These are phyloP conservation scores for Inga oerstediana DNA, from an alignment of 306 rosid genomes.

Conservation along the genomic window DNA sequence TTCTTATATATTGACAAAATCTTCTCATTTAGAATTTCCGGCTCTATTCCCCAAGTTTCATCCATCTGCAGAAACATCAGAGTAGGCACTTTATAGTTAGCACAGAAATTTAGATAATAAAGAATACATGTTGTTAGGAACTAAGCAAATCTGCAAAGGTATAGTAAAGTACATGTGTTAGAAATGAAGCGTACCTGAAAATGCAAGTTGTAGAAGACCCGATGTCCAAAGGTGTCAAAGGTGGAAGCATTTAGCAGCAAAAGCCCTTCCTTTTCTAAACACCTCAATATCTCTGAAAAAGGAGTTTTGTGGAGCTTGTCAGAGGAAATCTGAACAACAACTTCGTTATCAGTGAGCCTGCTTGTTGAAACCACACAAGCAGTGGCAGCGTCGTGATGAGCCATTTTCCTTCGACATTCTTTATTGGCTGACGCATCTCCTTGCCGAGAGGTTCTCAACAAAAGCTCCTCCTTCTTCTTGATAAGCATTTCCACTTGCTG, in stretches of 20 bases:
- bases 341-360: conserved; percentile 53
- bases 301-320: conserved; percentile 24
- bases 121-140: not conserved
- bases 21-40: conserved; percentile 34
- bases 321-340: conserved; percentile 56
- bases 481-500: conserved; percentile 53
- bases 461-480: conserved; percentile 56
- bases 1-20: conserved; percentile 35
- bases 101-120: not conserved
- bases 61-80: conserved; percentile 37
- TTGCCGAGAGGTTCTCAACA: conserved; percentile 33
- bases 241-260: conserved; percentile 65
- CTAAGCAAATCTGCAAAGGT: not conserved
- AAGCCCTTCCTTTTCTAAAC: conserved; percentile 52
- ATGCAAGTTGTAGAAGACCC: conserved; percentile 59
- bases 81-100: not conserved
- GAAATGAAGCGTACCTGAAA: conserved; percentile 37
- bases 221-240: conserved; percentile 59
- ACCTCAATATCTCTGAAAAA: conserved; percentile 50
- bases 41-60: conserved; percentile 24
- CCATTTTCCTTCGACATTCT: not conserved
- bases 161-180: not conserved
- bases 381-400: conserved; percentile 18
- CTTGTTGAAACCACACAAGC: conserved; percentile 49
- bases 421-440: conserved; percentile 31